These are phyloP conservation scores for Boeremia exigua DNA, from an alignment of 2,329 filamentous ascomycete species.

Conservation along the genomic window DNA sequence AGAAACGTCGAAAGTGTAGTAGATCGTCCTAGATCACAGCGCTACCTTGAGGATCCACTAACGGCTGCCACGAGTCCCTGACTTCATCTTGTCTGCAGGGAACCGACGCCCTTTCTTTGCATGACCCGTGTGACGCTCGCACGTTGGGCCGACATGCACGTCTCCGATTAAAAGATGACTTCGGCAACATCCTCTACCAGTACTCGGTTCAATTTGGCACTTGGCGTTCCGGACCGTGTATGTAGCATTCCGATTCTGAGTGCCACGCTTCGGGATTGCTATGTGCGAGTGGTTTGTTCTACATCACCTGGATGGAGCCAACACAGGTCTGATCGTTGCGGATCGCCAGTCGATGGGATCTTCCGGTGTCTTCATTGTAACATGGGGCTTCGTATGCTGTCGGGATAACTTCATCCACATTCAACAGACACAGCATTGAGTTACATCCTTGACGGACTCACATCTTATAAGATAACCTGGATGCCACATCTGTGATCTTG, in stretches of 20 bases:
- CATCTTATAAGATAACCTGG: no score
- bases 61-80: neutral
- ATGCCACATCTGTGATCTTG: no score
- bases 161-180: neutral
- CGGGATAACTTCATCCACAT: neutral
- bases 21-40: neutral
- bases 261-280: neutral
- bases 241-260: neutral
- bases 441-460: neutral
- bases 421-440: neutral
- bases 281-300: neutral
- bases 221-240: neutral
- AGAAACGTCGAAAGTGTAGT: neutral
- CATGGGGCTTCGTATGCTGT: neutral
- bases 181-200: neutral
- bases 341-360: neutral
- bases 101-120: neutral
- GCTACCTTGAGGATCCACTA: neutral
- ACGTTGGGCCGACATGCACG: conserved; percentile 1
- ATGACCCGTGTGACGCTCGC: neutral
- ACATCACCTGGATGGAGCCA: neutral
- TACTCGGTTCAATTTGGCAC: neutral
- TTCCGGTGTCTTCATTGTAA: neutral
- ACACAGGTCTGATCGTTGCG: neutral
- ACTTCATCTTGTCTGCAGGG: neutral